These are phyloP conservation scores for Mucor piriformis DNA, from an alignment of 371 early-diverging fungal genomes.

Conservation along the genomic window DNA sequence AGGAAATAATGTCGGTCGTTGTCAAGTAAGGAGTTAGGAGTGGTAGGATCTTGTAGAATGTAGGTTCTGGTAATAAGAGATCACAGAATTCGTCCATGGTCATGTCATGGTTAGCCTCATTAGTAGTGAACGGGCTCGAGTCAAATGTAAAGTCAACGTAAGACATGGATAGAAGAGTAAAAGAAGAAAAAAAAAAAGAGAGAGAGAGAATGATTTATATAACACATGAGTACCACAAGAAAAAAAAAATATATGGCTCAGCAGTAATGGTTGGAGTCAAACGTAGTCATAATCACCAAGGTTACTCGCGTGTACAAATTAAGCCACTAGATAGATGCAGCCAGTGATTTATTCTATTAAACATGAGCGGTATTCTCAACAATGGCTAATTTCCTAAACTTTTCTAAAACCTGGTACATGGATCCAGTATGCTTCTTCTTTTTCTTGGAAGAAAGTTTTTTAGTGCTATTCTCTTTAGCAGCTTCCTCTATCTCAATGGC, in stretches of 20 bases:
- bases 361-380: slow-evolving; percentile 14
- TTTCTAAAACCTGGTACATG: slow-evolving; percentile 30
- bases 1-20: not conserved
- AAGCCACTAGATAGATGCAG: too few species aligned
- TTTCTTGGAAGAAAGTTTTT: slow-evolving; percentile 10
- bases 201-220: not conserved
- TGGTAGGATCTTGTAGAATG: not conserved
- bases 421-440: slow-evolving; percentile 21
- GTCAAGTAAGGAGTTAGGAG: slow-evolving; percentile 4
- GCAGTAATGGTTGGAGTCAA: too few species aligned
- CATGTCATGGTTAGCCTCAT: too few species aligned
- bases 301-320: too few species aligned
- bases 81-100: not conserved
- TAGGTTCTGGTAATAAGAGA: not conserved
- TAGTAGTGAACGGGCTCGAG: too few species aligned
- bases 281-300: too few species aligned
- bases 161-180: not conserved
- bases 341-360: not conserved
- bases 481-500: slow-evolving; percentile 17
- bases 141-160: too few species aligned
- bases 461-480: not conserved
- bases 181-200: not conserved
- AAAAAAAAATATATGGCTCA: slow-evolving; percentile 1
- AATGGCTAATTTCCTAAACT: slow-evolving; percentile 26
- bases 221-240: not conserved